These are phyloP conservation scores for Dryas octopetala DNA, from an alignment of 306 rosid genomes.

Conservation along the genomic window DNA sequence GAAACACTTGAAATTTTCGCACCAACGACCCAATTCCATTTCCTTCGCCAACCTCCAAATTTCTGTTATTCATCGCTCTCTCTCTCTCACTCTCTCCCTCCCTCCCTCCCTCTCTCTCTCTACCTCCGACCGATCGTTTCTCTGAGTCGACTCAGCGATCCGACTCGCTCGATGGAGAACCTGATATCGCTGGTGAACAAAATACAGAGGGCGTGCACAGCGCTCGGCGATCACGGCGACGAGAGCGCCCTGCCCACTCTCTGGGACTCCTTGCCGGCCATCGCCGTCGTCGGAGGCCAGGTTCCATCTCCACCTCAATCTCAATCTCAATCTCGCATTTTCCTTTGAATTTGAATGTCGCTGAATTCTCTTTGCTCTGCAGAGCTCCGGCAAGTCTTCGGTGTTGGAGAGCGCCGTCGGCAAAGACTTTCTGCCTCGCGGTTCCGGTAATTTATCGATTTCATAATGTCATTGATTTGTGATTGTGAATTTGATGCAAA, in stretches of 20 bases:
- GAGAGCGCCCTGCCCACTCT: conserved; percentile 80
- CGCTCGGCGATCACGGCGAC: conserved; percentile 87
- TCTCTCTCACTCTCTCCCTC: neutral
- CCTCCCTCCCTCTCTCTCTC: conserved; percentile 11
- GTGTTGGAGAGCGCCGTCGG: conserved; percentile 95
- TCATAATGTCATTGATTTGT: neutral
- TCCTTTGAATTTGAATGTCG: no score
- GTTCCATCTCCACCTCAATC: conserved; percentile 25
- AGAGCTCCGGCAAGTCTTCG: conserved; percentile 99
- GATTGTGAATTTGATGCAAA: neutral
- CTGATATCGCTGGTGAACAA: conserved; percentile 87
- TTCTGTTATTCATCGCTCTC: neutral
- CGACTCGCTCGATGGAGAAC: conserved; percentile 59
- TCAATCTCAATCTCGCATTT: neutral
- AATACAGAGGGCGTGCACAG: conserved; percentile 93
- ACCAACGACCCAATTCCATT: conserved; percentile 8
- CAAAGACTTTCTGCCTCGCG: conserved; percentile 61
- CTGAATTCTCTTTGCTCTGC: neutral
- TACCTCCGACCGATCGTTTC: neutral
- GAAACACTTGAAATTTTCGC: neutral
- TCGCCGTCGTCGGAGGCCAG: conserved; percentile 98
- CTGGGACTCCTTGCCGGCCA: conserved; percentile 94
- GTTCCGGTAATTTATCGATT: conserved; percentile 23
- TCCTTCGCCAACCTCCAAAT: conserved; percentile 17
- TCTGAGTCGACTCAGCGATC: neutral